Base-by-base conservation (phyloP, 1,139 yeast genomes). In the Yamadazyma buinensis region DNA sequence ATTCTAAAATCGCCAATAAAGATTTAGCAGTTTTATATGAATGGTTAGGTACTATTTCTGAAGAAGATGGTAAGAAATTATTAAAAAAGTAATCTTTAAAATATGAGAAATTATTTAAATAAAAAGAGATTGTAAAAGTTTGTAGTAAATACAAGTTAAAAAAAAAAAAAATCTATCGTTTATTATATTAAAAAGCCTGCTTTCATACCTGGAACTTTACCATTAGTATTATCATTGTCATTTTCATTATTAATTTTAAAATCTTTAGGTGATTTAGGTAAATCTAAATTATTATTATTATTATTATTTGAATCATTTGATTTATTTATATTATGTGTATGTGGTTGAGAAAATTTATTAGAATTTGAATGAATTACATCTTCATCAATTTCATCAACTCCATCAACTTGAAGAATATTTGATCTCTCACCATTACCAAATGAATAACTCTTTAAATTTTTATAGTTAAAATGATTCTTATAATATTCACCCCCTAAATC, bases 21-120 rank as follows among this genome's bases (percentile, higher is more conserved):
- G 75, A 68, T 48, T 64, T 68, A 52, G 71, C 64, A n/a, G 74
- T 68, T 2, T 61, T 68, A 40, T 68, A 54, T 40, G 70, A 68
- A 46, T 68, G 73, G 72, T 55, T 68, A 32, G 74, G 68, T 2
- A 59, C 60, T 14, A 44, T 57, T 20, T 49, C 52, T 36, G 48
- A 42, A 33, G 38, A 37, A 15, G 27, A 42, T n/a, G 57, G 53
- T 12, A 29, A 36, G 14, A 28, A 34, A 5, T 36, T 50, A 5
- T 40, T 52, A 14, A 34, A 30, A 20, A 17, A n/a, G n/a, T n/a
- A n/a, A n/a, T n/a, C n/a, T n/a, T n/a, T n/a, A n/a, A n/a, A n/a
- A n/a, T n/a, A n/a, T n/a, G n/a, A n/a, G n/a, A n/a, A n/a, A n/a
- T n/a, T n/a, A n/a, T n/a, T n/a, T n/a, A n/a, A n/a, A n/a, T n/a